These are phyloP conservation scores for Cercophora samala DNA, from an alignment of 495 filamentous ascomycete species.

Conservation along the genomic window DNA sequence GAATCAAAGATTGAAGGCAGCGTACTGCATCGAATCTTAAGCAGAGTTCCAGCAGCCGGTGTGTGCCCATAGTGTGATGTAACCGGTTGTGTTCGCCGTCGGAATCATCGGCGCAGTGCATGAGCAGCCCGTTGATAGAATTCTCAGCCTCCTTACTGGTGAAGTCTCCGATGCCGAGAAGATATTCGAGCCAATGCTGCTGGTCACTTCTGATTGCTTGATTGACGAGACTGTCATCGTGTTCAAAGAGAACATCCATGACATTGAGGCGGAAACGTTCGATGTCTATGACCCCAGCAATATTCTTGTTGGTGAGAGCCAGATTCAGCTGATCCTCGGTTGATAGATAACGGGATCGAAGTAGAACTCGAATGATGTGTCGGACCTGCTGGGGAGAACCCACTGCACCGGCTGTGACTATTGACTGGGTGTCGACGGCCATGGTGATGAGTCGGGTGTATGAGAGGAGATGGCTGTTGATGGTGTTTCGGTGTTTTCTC, in stretches of 20 bases:
- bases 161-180: constrained; percentile 10
- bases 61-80: neutral
- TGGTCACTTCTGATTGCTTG: neutral
- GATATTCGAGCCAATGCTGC: neutral
- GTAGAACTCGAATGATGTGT: neutral
- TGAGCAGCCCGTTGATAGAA: neutral
- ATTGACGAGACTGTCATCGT: neutral
- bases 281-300: neutral
- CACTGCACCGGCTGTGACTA: neutral
- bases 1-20: constrained; percentile 3
- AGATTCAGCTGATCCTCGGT: neutral
- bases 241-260: neutral
- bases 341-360: neutral
- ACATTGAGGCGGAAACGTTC: neutral
- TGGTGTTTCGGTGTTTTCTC: neutral
- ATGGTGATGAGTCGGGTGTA: neutral
- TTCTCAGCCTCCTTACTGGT: neutral
- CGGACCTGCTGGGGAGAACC: neutral
- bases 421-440: neutral
- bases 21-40: neutral
- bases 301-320: neutral
- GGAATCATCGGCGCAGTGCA: neutral
- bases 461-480: neutral
- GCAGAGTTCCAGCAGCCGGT: constrained; percentile 2
- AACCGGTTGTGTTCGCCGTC: neutral